Base-by-base conservation (phyloP, 2,329 filamentous ascomycete species). In the Neoascochyta sp. region DNA sequence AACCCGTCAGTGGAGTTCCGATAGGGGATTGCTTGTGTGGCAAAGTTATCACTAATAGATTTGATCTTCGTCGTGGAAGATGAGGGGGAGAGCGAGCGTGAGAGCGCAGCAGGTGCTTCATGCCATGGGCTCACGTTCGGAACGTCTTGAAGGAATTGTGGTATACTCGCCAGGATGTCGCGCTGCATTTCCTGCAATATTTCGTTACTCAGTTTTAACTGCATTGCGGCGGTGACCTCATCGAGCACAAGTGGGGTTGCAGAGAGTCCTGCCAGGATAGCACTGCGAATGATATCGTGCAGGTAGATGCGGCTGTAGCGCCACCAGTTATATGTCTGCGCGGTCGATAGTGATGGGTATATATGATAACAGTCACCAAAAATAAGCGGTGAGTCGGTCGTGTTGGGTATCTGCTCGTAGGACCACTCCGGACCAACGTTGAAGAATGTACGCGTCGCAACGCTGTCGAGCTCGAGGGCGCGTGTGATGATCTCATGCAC, bases 251-350 rank as follows among this genome's bases (percentile, higher is more conserved):
- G 58, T n/a, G 54, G 56, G 1, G 36, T 41, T 9, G 39, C 34
- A 1, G 50, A 34, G 16, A 60, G 47, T 8, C 56, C 57, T 3
- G 38, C 29, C 1, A 60, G 34, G 10, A 59, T 44, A 4, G 41
- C 36, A 23, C 57, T 59, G 11, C 57, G 56, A 19, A 62, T 53
- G 29, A 62, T 60, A 29, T 60, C 56, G 32, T 61, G 46, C 13
- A 61, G 39, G 27, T 58, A 59, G 8, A 63, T 56, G 2, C 54
- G 37, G 20, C 47, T 57, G 30, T 54, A 60, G 1, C 57, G 50
- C 2, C 57, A 43, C 51, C 53, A 61, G 19, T 60, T 60, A 55
- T 57, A 60, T 0, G 50, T 56, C 28, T 58, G 51, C 3, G 57
- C 49, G 3, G 51, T 41, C 7, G 45, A 34, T 8, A 50, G 39